These are phyloP conservation scores for Ilex asprella DNA, from an alignment of 257 asterid species.

Conservation along the genomic window DNA sequence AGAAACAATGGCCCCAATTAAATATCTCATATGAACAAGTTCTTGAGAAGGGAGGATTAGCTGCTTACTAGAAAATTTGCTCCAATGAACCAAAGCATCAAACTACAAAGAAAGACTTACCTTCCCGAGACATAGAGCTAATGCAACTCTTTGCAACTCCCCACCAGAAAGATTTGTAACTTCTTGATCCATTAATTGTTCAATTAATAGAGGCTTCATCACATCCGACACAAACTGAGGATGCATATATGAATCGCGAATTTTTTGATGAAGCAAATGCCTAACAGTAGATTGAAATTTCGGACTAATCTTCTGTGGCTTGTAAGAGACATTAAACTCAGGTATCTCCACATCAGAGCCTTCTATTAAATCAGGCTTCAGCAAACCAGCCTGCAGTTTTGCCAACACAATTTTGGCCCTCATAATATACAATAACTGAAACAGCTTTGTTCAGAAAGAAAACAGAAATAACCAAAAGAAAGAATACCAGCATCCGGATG, in stretches of 20 bases:
- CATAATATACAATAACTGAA: conserved; percentile 8
- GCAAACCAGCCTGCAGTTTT: conserved; percentile 68
- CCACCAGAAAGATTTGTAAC: conserved; percentile 98
- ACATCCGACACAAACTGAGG: conserved; percentile 95
- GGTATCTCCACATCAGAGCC: conserved; percentile 80
- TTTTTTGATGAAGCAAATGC: conserved; percentile 67
- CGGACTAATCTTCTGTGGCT: conserved; percentile 95
- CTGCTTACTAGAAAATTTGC: too few species aligned
- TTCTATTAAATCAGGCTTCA: conserved; percentile 79
- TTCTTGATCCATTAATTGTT: conserved; percentile 95
- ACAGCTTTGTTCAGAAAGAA: conserved; percentile 1
- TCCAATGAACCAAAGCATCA: too few species aligned
- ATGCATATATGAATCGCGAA: conserved; percentile 81
- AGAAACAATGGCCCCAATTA: too few species aligned
- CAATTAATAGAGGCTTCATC: conserved; percentile 96
- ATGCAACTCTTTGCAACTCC: conserved; percentile 95
- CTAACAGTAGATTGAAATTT: conserved; percentile 64
- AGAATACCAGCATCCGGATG: conserved; percentile 83
- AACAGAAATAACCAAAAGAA: conserved; percentile 3
- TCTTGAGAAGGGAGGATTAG: too few species aligned
- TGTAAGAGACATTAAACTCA: conserved; percentile 90
- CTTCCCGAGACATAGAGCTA: conserved; percentile 94
- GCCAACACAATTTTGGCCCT: neutral
- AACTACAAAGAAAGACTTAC: conserved; percentile 19
- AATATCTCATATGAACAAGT: too few species aligned